Evolutionary conservation across 2,329 filamentous ascomycete species (phyloP).

Genomic region (Aaosphaeria arxii): DNA sequence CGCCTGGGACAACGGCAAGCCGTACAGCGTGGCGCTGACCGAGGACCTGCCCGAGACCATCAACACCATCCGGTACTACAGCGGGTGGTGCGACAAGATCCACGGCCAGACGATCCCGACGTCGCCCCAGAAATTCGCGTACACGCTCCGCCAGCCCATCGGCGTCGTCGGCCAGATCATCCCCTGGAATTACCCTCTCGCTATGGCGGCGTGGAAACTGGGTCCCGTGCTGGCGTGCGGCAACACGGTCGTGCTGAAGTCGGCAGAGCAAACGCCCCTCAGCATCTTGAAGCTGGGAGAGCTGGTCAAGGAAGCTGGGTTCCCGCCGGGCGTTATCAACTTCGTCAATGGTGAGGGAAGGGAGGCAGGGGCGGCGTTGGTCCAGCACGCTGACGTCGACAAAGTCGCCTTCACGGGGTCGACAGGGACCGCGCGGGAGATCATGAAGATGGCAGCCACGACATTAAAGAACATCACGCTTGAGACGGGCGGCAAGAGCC

Average conservation of each 20-base stretch:
- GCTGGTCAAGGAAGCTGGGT: conserved; percentile 69
- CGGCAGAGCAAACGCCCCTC: conserved; percentile 58
- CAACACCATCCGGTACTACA: conserved; percentile 67
- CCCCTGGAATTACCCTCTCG: conserved; percentile 1
- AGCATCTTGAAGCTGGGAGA: conserved; percentile 60
- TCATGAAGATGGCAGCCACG: conserved; percentile 68
- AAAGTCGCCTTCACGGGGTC: conserved; percentile 80
- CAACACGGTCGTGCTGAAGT: conserved; percentile 57
- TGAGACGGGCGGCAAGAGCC: conserved; percentile 60
- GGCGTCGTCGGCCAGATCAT: background rate
- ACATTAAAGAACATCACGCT: conserved; percentile 62
- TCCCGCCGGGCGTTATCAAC: conserved; percentile 75
- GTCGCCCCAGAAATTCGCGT: background rate
- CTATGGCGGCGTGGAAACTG: background rate
- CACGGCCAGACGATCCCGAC: background rate
- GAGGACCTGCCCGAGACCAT: conserved; percentile 64
- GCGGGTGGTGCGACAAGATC: conserved; percentile 73
- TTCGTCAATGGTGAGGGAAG: conserved; percentile 69
- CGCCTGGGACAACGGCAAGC: conserved; percentile 70
- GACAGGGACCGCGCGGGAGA: conserved; percentile 67
- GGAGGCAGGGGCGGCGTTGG: conserved; percentile 66
- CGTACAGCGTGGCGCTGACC: conserved; percentile 61
- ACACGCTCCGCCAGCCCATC: background rate
- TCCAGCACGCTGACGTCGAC: conserved; percentile 64
- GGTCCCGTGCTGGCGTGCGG: conserved; percentile 46